Evolutionary conservation across 495 filamentous ascomycete species (phyloP), one percentile per base, ranked within the genome.

Genomic region (Daldinia bambusicola): DNA sequence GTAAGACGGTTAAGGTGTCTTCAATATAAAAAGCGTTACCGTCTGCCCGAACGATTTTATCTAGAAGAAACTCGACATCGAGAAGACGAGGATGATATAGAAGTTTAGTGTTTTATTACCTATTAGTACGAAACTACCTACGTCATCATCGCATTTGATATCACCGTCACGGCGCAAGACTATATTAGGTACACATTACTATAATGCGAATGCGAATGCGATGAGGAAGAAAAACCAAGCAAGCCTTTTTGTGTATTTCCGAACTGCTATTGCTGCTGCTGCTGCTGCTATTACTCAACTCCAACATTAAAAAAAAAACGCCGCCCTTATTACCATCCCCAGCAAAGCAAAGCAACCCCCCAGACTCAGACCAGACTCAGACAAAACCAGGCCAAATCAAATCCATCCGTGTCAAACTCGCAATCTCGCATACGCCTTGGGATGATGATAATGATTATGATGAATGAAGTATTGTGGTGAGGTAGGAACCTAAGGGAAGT

Each of bases 341-440:
- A 53, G 12, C 50, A 53, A 52, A 52, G 48, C 48, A 30, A 52
- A 4, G 7, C 43, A 6, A 36, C 34, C 34, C 8, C 40, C 40
- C 1, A 12, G 9, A n/a, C 40, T 12, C 1, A 12, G 9, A n/a
- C 16, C 16, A 12, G 16, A 12, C 20, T 5, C 51, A 38, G 40
- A 38, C 37, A 6, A 22, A 38, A 31, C 22, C 30, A 13, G 41
- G 53, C 43, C 60, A 30, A 16, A 30, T 48, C 13, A 32, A 53
- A 53, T 20, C 26, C 7, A 20, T 20, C 43, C 43, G 13, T 31
- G 12, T 53, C 22, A 32, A 14, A 53, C 22, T 53, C 26, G 30
- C 26, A 53, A 20, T 31, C 26, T 13, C 50, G 48, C 50, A 16
- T 32, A 51, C 59, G 61, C 61, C 61, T 51, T 40, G 61, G 51